Base-by-base conservation (phyloP, 495 filamentous ascomycete species). In the Pyronema omphalodes region DNA sequence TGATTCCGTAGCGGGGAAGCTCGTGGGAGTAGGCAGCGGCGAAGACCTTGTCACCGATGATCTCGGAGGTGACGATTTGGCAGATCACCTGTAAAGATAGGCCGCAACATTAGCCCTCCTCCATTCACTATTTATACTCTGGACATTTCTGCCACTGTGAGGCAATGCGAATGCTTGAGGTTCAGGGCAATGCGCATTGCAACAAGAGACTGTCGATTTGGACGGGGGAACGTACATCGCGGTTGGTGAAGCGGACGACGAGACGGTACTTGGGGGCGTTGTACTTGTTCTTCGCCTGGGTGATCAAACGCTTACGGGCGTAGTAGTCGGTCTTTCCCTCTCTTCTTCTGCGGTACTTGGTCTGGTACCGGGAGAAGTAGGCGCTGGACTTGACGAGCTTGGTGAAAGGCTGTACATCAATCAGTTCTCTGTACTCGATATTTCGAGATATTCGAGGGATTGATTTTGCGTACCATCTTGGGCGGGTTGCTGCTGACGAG, bases 281-380 rank as follows among this genome's bases (percentile, higher is more conserved):
- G 84, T 95, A 98, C 80, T 96, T 96, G 86, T 96, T 96, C 87
- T 96, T 99, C 73, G 91, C 91, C 78, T 99, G 91, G 74, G 86
- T 88, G 80, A 94, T 93, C 73, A 99, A 77, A 67, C 91, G 84
- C 82, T 95, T 94, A 75, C 91, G 91, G 69, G 91, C 91, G 71
- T 94, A 96, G 85, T 99, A 99, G 70, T 99, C 91, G 74, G 91
- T 99, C 84, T 96, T 99, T 70, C 91, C 91, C 71, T 81, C 70
- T 59, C 91, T 82, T 70, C 91, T 82, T 71, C 91, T 87, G 75
- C 85, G 89, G 84, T 95, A 99, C 81, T 99, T 99, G 71, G 89
- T 94, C 78, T 99, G 91, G 77, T 84, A 99, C 71, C 91, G 87
- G 68, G 88, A 94, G 71, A 51, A 95, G 83, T 96, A 96, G 65